Evolutionary conservation across 2,329 filamentous ascomycete species (phyloP).

Genomic region (Aspergillus sp.): DNA sequence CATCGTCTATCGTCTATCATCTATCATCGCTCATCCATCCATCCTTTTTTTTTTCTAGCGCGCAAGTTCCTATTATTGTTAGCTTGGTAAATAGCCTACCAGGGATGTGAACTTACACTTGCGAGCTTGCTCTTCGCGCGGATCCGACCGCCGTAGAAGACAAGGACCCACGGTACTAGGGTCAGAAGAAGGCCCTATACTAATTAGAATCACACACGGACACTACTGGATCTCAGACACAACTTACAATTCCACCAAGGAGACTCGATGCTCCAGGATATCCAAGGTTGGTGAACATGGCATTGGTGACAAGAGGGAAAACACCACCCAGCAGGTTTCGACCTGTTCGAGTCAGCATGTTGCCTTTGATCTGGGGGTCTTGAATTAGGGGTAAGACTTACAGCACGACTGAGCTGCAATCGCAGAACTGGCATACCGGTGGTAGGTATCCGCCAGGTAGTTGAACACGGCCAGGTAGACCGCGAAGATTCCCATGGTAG

Average conservation of each 20-base stretch:
- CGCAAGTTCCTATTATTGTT: neutral
- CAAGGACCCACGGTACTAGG: constrained; percentile 82
- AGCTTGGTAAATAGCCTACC: neutral
- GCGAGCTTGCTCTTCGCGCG: constrained; percentile 76
- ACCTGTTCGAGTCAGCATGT: constrained; percentile 25
- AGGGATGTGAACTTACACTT: constrained; percentile 43
- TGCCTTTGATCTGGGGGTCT: neutral
- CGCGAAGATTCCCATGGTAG: constrained; percentile 82
- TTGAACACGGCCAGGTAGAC: constrained; percentile 91
- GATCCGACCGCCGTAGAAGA: constrained; percentile 76
- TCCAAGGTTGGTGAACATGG: constrained; percentile 73
- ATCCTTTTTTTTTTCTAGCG: neutral
- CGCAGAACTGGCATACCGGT: constrained; percentile 80
- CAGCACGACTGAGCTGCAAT: constrained; percentile 85
- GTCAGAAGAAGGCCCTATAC: constrained; percentile 60
- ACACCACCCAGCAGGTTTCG: constrained; percentile 79
- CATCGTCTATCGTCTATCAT: neutral
- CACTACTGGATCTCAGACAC: neutral
- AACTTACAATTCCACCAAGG: constrained; percentile 69
- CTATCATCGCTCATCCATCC: neutral
- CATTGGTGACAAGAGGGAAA: constrained; percentile 74
- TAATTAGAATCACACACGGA: constrained; percentile 13
- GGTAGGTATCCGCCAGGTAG: constrained; percentile 86
- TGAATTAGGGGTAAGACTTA: constrained; percentile 20
- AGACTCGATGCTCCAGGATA: constrained; percentile 71